Base-by-base conservation (phyloP, 805 yeast species). In the Danielia reshetovae region DNA sequence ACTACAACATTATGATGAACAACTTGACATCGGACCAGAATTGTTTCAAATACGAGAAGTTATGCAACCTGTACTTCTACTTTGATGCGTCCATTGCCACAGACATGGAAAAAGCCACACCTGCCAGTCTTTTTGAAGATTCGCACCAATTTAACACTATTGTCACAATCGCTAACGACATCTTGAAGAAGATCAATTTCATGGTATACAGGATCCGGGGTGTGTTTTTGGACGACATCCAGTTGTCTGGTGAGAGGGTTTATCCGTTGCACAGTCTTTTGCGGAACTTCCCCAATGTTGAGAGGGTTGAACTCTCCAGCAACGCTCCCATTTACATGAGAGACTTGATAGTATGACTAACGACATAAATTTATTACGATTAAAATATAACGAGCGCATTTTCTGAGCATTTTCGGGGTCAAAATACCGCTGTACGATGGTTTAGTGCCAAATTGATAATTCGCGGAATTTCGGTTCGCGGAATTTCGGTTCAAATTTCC, bases 161-260 rank as follows among this genome's bases (percentile, higher is more conserved):
- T 14, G 51, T 57, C 3, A 42, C 57, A 7, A 54, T 62, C n/a
- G 57, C 58, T 10, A 55, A 56, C 35, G 67, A 61, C 48, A 51
- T 62, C 7, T 50, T 62, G 36, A 59, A 60, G 42, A 62, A 62
- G 31, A 47, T 52, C 45, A 44, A 48, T 30, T 59, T 59, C 40
- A 57, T 62, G 63, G 29, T 57, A 31, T 59, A 52, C 11, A 44
- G 64, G 29, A 53, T 62, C 9, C 45, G 57, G 35, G 60, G 59
- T 3, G 32, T 62, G 13, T 59, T 53, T 32, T 52, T 63, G 24
- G 65, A 63, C 36, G 70, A 63, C 35, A 38, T 36, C 12, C 40
- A 50, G 13, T 42, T 60, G 13, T 29, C 36, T 3, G 68, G 66
- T 1, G 67, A 59, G 21, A 53, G 58, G 32, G 54, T 46, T 10